Evolutionary conservation across 768 basidiomycete species (phyloP), one percentile per base, ranked within the genome.

Genomic region (Mycena filopes): DNA sequence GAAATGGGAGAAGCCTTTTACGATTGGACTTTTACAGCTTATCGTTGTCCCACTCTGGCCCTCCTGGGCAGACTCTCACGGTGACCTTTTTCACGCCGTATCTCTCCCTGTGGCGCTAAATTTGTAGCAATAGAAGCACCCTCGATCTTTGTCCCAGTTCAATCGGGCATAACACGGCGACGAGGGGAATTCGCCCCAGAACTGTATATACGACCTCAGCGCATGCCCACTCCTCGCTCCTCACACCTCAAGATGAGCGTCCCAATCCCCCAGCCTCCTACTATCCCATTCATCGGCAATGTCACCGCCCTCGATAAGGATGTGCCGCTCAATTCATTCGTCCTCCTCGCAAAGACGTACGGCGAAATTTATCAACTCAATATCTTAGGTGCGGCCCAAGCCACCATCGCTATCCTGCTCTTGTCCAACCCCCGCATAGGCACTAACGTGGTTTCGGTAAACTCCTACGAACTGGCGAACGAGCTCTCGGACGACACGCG

Each of bases 251-350:
- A 20, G 9, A 79, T 79, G 78, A 74, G 77, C 28, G 71, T 72
- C 13, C 73, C 73, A 2, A 81, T 81, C 36, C 80, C 80, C 1
- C 74, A 75, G 46, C 80, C 80, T 28, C 79, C 79, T 26, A 67
- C 74, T 1, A 71, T 79, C 42, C 79, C 79, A 2, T 73, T 82
- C 64, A 57, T 81, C 21, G 81, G 81, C 28, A 80, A 82, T 64
- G 71, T 73, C 33, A 69, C 72, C 16, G 55, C 69, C 29, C 64
- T 78, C 55, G 78, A 78, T 55, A 72, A 65, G 28, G 76, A 81
- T 43, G 71, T 80, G 9, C 79, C 79, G 2, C 59, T 78, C 12
- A 68, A 63, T 47, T 73, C 76, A 3, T 78, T 75, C 57, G 63
- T 64, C 43, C 75, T 79, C 13, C 71, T 79, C 31, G 73, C 76